Conservation (phyloP, 345 rosid species). For the Mallotus nudiflorus region DNA sequence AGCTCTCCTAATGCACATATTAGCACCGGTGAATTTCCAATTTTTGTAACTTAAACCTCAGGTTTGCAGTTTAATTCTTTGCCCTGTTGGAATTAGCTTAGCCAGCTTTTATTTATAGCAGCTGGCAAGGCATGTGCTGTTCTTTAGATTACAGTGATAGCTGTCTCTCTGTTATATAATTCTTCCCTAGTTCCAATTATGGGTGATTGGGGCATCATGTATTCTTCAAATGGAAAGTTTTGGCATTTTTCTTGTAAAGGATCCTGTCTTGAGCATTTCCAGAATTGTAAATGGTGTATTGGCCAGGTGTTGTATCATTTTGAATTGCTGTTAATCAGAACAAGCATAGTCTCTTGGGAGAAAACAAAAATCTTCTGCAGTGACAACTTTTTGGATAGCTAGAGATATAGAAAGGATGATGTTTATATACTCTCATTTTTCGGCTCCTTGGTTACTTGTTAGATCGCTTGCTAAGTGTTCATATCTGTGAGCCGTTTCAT, state of each 20-base stretch:
- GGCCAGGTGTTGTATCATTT: conserved; percentile 9
- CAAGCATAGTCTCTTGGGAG: background rate
- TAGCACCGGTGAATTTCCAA: conserved; percentile 29
- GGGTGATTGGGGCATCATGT: conserved; percentile 8
- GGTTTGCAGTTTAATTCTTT: conserved; percentile 29
- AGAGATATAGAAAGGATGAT: background rate
- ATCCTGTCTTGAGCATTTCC: conserved; percentile 2
- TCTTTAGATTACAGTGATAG: conserved; percentile 17
- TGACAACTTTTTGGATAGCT: conserved; percentile 8
- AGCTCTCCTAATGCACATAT: conserved; percentile 38
- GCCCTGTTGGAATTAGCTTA: conserved; percentile 11
- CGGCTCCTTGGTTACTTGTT: background rate
- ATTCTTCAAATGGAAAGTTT: conserved; percentile 14
- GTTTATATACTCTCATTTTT: background rate
- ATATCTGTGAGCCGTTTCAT: background rate
- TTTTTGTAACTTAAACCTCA: conserved; percentile 39
- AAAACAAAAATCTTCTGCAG: background rate
- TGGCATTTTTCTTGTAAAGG: conserved; percentile 23
- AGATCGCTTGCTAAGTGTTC: background rate
- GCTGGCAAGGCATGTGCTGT: conserved; percentile 27
- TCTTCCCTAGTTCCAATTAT: conserved; percentile 15
- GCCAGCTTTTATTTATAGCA: conserved; percentile 30
- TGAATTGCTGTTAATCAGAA: conserved; percentile 10
- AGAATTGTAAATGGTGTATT: conserved; percentile 37
- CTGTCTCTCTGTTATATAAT: background rate